A percentile compares a stretch with the other conserved stretches of the same genome.
phyloP scores from a whole-genome alignment of 495 filamentous ascomycete genomes.

The Evansstolkia leycettana region DNA sequence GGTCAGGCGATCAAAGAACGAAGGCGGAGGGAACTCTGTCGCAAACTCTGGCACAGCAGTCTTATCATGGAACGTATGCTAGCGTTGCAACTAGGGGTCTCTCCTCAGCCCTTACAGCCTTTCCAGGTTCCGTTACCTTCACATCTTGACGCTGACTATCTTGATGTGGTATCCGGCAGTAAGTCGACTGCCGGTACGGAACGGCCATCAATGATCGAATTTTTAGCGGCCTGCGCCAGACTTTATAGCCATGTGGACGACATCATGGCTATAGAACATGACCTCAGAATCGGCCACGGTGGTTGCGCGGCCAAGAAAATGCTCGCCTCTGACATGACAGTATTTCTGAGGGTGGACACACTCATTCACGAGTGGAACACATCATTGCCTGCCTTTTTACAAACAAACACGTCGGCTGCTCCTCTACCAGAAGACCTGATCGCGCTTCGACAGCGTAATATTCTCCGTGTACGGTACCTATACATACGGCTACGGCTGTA shows the following conservation, averaged over 20 bases:
- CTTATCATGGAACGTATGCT: conserved; percentile 7
- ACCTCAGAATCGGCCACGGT: conserved; percentile 1
- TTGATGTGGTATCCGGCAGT: conserved; percentile 3
- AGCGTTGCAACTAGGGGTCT: conserved; percentile 5
- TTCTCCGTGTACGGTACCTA: conserved; percentile 6
- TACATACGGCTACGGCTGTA: conserved; percentile 11
- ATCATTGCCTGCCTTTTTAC: conserved; percentile 4
- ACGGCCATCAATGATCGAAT: conserved; percentile 3
- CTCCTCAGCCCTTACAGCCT: conserved; percentile 2
- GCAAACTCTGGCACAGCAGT: conserved; percentile 9
- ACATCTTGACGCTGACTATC: conserved; percentile 6
- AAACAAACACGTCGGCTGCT: background rate
- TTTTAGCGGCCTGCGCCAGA: conserved; percentile 3
- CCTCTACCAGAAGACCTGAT: conserved; percentile 3
- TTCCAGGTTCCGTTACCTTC: conserved; percentile 4
- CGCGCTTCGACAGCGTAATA: conserved; percentile 5
- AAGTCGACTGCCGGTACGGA: background rate
- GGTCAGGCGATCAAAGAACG: background rate
- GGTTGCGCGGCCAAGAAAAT: conserved; percentile 8
- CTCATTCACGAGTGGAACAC: conserved; percentile 2
- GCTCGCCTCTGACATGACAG: conserved; percentile 1
- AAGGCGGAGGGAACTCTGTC: conserved; percentile 2
- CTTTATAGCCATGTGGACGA: conserved; percentile 7
- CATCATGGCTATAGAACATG: conserved; percentile 5
- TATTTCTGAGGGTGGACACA: conserved; percentile 4